These are phyloP conservation scores for Excoecaria agallocha DNA, from an alignment of 345 rosid genomes.

Conservation along the genomic window DNA sequence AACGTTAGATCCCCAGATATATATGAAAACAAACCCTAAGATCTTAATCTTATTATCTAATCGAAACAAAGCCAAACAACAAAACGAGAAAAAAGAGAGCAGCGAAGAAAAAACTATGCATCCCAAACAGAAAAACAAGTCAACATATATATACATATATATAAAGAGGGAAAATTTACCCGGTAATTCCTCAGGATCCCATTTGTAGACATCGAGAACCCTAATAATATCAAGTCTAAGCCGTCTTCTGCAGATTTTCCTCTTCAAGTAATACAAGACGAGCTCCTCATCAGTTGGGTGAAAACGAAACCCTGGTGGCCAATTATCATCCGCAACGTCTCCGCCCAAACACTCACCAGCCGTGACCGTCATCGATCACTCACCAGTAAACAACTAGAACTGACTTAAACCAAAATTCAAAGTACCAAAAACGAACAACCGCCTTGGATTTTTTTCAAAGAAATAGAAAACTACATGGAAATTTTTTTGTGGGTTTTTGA, in stretches of 20 bases:
- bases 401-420: neutral
- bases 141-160: too few species aligned
- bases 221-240: slow-evolving; percentile 56
- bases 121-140: neutral
- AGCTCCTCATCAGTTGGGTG: slow-evolving; percentile 96
- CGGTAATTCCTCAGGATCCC: slow-evolving; percentile 90
- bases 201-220: slow-evolving; percentile 83
- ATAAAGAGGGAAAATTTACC: slow-evolving; percentile 36
- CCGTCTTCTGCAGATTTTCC: slow-evolving; percentile 63
- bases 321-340: slow-evolving; percentile 35
- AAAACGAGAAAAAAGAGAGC: neutral
- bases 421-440: too few species aligned
- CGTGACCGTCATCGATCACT: slow-evolving; percentile 28
- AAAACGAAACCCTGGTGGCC: slow-evolving; percentile 95
- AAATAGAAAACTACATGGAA: neutral
- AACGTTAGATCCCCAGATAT: neutral
- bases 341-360: slow-evolving; percentile 19
- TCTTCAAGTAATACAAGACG: slow-evolving; percentile 66
- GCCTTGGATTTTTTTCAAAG: too few species aligned
- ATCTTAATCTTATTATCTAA: neutral
- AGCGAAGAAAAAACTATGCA: neutral
- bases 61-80: neutral
- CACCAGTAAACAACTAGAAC: neutral
- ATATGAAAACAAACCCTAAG: neutral
- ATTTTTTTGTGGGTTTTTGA: neutral